Base-by-base conservation (phyloP, 2,329 filamentous ascomycete genomes). In the Didymosphaeria variabile region DNA sequence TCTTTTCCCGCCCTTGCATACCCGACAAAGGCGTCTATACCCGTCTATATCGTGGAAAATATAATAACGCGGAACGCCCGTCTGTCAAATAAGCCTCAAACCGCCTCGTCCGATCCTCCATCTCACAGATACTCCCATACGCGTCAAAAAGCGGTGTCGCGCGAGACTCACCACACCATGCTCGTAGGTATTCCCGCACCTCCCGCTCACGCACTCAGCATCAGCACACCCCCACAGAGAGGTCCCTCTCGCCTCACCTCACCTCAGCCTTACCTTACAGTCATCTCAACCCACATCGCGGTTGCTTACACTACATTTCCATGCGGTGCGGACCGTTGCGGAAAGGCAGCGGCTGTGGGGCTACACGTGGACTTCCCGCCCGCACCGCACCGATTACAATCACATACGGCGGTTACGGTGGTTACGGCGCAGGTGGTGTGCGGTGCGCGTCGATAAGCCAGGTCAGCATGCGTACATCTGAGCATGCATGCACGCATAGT, bases 281-380 rank as follows among this genome's bases (percentile, higher is more conserved):
- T 15, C 17, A 19, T 17, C 40, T 17, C n/a, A 44, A 6, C 9
- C 9, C 40, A 19, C n/a, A 21, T 44, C 17, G 36, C 17, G 17
- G 19, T 9, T 44, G 7, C 38, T 42, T 19, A n/a, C 38, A 17
- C 38, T n/a, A 15, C 15, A 36, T 6, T 6, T 29, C 26, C 34
- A 36, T 12, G 5, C 34, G 34, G 15, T 10, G 9, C 17, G 40
- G n/a, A 3, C 7, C 40, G 40, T n/a, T 3, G 40, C 40, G n/a
- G 40, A 19, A 44, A 23, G 19, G 8, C 19, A 23, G 9, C 42
- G 34, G 5, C 15, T 3, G 53, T 38, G 53, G 42, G 42, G 32
- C 42, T n/a, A 46, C 42, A 55, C 53, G 53, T 55, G 53, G 36
- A n/a, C n/a, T n/a, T n/a, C n/a, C n/a, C n/a, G 50, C 36, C n/a